Percentiles rank a stretch among this genome's conserved stretches.
Conservation (phyloP, 305 asterid genomes). For the Ruellia speciosa region DNA sequence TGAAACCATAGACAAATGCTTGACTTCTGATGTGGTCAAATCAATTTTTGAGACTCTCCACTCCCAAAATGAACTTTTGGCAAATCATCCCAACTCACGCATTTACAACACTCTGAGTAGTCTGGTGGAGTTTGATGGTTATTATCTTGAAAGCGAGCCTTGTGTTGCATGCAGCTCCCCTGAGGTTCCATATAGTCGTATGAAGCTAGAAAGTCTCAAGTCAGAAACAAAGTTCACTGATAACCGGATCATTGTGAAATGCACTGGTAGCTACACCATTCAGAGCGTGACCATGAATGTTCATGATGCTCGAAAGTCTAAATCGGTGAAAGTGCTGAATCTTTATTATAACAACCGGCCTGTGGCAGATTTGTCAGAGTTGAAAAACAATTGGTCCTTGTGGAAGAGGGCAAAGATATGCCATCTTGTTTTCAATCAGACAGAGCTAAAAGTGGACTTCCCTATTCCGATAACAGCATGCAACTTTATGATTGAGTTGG, state of each 20-base stretch:
- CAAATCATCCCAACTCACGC: constrained; percentile 99
- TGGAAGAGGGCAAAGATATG: constrained; percentile 99
- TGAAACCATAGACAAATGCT: constrained; percentile 76
- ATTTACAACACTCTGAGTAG: constrained; percentile 95
- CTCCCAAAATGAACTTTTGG: constrained; percentile 96
- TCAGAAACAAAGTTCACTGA: constrained; percentile 99
- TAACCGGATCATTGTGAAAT: constrained; percentile 94
- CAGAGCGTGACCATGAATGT: constrained; percentile 97
- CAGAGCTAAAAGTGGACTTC: constrained; percentile 95
- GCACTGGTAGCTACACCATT: constrained; percentile 99
- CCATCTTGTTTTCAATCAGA: constrained; percentile 89
- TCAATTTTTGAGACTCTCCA: constrained; percentile 87
- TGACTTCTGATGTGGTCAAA: constrained; percentile 72
- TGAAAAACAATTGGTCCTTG: constrained; percentile 93
- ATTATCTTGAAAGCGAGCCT: constrained; percentile 99
- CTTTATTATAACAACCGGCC: constrained; percentile 97
- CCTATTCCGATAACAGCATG: constrained; percentile 94
- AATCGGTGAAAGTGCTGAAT: constrained; percentile 96
- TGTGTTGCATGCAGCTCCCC: constrained; percentile 99
- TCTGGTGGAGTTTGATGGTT: constrained; percentile 98
- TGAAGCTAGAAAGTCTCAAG: constrained; percentile 95
- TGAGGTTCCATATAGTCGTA: constrained; percentile 94
- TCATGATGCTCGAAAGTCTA: constrained; percentile 96
- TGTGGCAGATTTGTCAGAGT: constrained; percentile 90
- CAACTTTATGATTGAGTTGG: constrained; percentile 98